These are phyloP conservation scores for Taxillus chinensis DNA, from an alignment of 164 flowering plant genomes.

Conservation along the genomic window DNA sequence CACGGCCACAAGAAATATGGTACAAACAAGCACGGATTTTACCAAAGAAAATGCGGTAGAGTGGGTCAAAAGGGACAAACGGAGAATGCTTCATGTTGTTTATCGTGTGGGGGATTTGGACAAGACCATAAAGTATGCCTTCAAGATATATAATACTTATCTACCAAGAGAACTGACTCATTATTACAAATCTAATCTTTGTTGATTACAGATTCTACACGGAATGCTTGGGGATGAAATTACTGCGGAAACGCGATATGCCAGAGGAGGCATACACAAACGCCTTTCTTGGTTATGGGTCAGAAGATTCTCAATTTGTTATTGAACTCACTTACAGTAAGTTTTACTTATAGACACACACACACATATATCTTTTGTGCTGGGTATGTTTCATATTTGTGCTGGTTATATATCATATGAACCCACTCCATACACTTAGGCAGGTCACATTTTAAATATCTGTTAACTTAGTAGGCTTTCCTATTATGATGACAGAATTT, in stretches of 20 bases:
- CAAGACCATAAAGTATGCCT: conserved; percentile 73
- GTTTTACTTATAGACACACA: conserved; percentile 2
- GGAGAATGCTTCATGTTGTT: conserved; percentile 94
- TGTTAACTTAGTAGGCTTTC: too few relatives aligned
- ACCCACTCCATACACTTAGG: too few relatives aligned
- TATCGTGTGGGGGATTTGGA: conserved; percentile 98
- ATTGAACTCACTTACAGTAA: conserved; percentile 97
- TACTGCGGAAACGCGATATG: conserved; percentile 84
- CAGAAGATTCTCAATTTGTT: conserved; percentile 96
- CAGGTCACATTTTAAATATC: too few relatives aligned
- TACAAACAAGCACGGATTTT: conserved; percentile 57
- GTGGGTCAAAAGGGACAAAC: conserved; percentile 79
- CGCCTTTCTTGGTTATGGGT: conserved; percentile 98
- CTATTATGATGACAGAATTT: not conserved
- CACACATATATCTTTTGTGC: too few relatives aligned
- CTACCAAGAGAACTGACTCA: not conserved
- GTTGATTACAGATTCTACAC: conserved; percentile 71
- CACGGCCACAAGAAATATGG: conserved; percentile 30
- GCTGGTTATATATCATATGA: too few relatives aligned
- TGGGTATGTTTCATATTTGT: too few relatives aligned
- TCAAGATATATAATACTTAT: not conserved
- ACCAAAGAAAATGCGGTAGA: conserved; percentile 55
- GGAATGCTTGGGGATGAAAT: conserved; percentile 95
- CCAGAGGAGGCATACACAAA: conserved; percentile 96
- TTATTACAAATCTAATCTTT: conserved; percentile 6